Conservation (phyloP, 768 basidiomycete genomes). For the Kondoa subrosea region DNA sequence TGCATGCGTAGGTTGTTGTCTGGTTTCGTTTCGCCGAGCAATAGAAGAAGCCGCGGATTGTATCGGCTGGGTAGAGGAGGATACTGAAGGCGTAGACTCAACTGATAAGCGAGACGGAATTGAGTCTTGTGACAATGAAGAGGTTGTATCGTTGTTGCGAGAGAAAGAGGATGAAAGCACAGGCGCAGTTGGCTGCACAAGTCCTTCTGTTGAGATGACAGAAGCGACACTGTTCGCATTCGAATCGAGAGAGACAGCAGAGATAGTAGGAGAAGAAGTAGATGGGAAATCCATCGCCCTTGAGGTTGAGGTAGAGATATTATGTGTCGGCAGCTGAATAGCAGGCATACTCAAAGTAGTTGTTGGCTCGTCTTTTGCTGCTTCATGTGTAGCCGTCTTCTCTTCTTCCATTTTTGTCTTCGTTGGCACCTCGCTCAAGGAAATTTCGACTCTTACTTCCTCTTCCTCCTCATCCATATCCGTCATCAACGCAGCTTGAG, state of each 20-base stretch:
- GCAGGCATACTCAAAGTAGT: too few species aligned
- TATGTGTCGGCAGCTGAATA: too few species aligned
- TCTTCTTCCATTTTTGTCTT: background rate
- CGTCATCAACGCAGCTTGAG: constrained; percentile 4
- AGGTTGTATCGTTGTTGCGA: background rate
- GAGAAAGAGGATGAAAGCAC: background rate
- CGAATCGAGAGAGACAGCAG: background rate
- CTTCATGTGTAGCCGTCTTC: too few species aligned
- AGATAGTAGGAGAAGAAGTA: background rate
- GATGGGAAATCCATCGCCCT: constrained; percentile 5
- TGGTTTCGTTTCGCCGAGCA: constrained; percentile 11
- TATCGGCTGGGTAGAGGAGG: background rate
- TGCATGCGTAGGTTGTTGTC: constrained; percentile 8
- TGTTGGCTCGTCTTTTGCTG: background rate
- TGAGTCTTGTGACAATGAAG: background rate
- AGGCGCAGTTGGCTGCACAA: background rate
- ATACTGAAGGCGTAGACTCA: constrained; percentile 6
- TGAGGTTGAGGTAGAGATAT: background rate
- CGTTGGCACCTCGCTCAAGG: background rate
- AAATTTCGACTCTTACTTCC: background rate
- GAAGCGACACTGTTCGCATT: too few species aligned
- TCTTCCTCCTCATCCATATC: background rate
- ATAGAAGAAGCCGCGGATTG: constrained; percentile 6
- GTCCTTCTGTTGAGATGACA: background rate
- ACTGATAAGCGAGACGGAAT: background rate